phyloP scores from a whole-genome alignment of 352 stramenopile genomes.

The Globisporangium cylindrosporum region DNA sequence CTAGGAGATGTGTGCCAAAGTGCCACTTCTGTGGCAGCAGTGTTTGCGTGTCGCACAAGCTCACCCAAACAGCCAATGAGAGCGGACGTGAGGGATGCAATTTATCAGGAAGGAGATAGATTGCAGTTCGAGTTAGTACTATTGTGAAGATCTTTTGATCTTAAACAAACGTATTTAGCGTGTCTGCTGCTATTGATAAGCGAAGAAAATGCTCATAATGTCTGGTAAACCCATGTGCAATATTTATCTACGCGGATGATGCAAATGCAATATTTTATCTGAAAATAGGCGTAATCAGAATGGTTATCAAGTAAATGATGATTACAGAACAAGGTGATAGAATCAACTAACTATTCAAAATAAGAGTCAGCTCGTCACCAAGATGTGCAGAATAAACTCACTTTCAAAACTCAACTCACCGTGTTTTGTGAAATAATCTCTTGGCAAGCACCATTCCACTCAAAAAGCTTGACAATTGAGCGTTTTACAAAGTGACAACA shows the following conservation, averaged over 20 bases:
- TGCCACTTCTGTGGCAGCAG: neutral
- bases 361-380: neutral
- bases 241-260: neutral
- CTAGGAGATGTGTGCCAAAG: neutral
- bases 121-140: neutral
- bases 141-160: neutral
- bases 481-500: constrained; percentile 1
- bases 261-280: neutral
- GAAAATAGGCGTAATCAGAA: neutral
- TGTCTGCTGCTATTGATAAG: neutral
- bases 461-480: neutral
- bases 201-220: neutral
- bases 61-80: neutral
- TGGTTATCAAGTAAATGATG: neutral
- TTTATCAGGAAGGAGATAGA: neutral
- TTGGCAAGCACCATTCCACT: neutral
- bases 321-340: neutral
- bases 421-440: neutral
- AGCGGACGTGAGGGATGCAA: too few species aligned
- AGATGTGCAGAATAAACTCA: neutral
- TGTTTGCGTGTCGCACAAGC: neutral
- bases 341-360: neutral
- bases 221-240: neutral
- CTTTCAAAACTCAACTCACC: neutral
- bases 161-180: neutral